Base-by-base conservation (phyloP, 192 early-diverging fungal genomes). In the Backusella tuberculispora region DNA sequence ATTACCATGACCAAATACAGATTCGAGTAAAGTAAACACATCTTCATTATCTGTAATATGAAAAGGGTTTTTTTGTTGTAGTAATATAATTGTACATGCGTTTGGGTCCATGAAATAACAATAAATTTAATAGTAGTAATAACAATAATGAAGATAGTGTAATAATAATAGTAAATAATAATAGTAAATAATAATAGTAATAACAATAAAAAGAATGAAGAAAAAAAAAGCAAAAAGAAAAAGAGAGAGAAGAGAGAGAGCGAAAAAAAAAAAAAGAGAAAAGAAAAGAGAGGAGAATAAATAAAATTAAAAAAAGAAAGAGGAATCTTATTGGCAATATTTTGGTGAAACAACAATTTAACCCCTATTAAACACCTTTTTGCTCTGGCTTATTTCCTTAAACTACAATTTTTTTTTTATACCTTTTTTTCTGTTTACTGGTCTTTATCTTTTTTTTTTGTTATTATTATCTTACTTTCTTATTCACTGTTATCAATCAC, bases 1-100 rank as follows among this genome's bases (percentile, higher is more conserved):
- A 66, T 67, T 67, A 67, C 66, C 66, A 67, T 67, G 66, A 21
- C 66, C 66, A 67, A 67, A 67, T 67, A 67, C 40, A 7, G 66
- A 42, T 43, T 67, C 41, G 4, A 67, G 19, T n/a, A 67, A 12
- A 21, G 66, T 9, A 24, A 24, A 24, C 1, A 42, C 66, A 42
- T 67, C 38, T 41, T 67, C 66, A 41, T 67, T 67, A 67, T 67
- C 66, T 43, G 37, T 8, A 21, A 67, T 67, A 67, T 67, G 41
- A 21, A 67, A 67, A 9, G 66, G 66, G 19, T 19, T 67, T 40
- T 38, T 42, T 67, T 67, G 66, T 43, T 67, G 37, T 24, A 67
- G 12, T 67, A 67, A 67, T 43, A 67, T 67, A 42, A 67, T 67
- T 19, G 66, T 67, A 40, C 66, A 67, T 67, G 66, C 41, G 37